phyloP scores from a whole-genome alignment of 192 early-diverging fungal genomes.

The Coemansia sp. region DNA sequence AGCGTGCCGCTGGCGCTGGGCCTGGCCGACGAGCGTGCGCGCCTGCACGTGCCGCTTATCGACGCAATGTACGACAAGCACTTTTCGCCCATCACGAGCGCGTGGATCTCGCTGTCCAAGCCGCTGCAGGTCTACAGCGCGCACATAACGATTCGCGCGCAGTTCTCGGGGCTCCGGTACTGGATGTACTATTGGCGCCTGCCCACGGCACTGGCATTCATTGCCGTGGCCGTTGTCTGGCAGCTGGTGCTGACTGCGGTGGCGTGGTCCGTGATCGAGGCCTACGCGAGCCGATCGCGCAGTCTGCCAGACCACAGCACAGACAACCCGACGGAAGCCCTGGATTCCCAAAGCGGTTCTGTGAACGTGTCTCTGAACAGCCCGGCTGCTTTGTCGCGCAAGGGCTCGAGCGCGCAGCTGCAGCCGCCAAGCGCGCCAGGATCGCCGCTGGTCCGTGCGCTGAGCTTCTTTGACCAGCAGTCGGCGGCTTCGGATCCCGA shows the following conservation, averaged over 20 bases:
- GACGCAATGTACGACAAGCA: constrained; percentile 55
- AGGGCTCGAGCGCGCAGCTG: background rate
- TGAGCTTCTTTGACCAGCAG: constrained; percentile 6
- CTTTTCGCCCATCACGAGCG: constrained; percentile 51
- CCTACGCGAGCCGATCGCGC: constrained; percentile 14
- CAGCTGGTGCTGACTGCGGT: constrained; percentile 42
- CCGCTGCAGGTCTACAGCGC: constrained; percentile 58
- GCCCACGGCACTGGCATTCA: constrained; percentile 60
- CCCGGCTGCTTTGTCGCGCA: no score
- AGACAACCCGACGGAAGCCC: no score
- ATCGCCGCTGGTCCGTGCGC: background rate
- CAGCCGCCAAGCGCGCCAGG: background rate
- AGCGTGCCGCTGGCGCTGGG: constrained; percentile 55
- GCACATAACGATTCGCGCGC: constrained; percentile 50
- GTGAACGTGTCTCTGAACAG: no score
- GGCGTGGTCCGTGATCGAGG: constrained; percentile 46
- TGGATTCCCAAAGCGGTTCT: no score
- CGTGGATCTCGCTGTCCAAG: constrained; percentile 52
- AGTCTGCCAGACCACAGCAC: background rate
- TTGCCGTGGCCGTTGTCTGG: constrained; percentile 56
- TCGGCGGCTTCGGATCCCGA: background rate
- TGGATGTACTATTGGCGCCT: constrained; percentile 75
- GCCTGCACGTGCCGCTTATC: constrained; percentile 50
- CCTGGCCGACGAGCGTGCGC: constrained; percentile 42
- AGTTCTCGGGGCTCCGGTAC: constrained; percentile 69